These are phyloP conservation scores for Phytophthora sp. DNA, from an alignment of 352 stramenopile genomes.

Conservation along the genomic window DNA sequence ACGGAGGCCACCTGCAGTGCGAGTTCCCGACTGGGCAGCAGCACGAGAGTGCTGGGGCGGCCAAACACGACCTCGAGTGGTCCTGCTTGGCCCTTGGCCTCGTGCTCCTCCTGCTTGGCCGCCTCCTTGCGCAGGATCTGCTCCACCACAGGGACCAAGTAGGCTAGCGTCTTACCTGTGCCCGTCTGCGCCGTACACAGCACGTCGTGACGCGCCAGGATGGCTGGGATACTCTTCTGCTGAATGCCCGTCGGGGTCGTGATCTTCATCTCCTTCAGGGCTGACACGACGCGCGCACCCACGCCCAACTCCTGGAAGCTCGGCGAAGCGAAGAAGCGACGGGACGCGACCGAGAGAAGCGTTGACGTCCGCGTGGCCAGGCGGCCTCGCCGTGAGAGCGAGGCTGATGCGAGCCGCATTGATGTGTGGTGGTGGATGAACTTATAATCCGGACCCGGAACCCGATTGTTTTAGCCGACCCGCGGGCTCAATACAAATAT, in stretches of 20 bases:
- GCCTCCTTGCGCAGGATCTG: slow-evolving; percentile 53
- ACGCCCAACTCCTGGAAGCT: slow-evolving; percentile 55
- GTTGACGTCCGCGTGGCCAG: not conserved
- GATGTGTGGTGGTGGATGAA: not conserved
- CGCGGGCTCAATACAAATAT: slow-evolving; percentile 11
- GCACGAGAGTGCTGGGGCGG: slow-evolving; percentile 57
- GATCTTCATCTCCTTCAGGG: slow-evolving; percentile 58
- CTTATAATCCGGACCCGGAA: not conserved
- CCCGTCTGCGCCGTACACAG: slow-evolving; percentile 72
- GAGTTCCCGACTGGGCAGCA: slow-evolving; percentile 74
- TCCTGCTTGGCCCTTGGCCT: not conserved
- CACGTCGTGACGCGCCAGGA: slow-evolving; percentile 57
- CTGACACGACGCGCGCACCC: slow-evolving; percentile 44
- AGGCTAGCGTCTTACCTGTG: slow-evolving; percentile 74
- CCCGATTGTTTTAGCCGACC: not conserved
- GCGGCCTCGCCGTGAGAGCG: slow-evolving; percentile 11
- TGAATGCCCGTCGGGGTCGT: slow-evolving; percentile 59
- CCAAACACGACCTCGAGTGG: slow-evolving; percentile 26
- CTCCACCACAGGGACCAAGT: slow-evolving; percentile 64
- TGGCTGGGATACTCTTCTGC: slow-evolving; percentile 52
- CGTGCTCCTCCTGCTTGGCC: slow-evolving; percentile 27
- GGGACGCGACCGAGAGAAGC: not conserved
- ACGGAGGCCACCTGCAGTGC: slow-evolving; percentile 72
- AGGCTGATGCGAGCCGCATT: slow-evolving; percentile 10
- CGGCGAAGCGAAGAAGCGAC: slow-evolving; percentile 12